Evolutionary conservation across 1,139 yeast genomes (phyloP), one percentile per base, ranked within the genome.

Genomic region (Yamadazyma blattariae): DNA sequence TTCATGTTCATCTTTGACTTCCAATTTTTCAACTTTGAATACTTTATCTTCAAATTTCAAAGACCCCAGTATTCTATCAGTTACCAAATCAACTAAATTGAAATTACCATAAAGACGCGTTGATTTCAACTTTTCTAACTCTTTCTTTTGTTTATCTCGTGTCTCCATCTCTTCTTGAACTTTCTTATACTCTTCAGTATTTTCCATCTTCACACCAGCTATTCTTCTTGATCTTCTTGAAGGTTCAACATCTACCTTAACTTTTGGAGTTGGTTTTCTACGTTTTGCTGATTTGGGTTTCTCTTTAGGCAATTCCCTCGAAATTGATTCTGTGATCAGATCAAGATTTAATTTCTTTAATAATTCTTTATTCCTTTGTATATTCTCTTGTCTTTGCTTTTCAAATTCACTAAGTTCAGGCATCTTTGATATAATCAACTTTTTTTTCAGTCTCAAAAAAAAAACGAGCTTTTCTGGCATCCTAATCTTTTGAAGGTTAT

Each of bases 21-120:
- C 35, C 7, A 14, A 7, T 5, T 25, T 36, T 11, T 38, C 39
- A 11, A 34, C 40, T 13, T 36, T 31, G 7, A 19, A 27, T 33
- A 62, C 61, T 38, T 57, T 58, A 3, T 50, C 47, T 39, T 64
- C 68, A 37, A 51, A 48, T 37, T 57, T 54, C 41, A 67, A 48
- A 3, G 47, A 47, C 3, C 74, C 74, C 64, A 54, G 65, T 36
- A 52, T 59, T 28, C 59, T 63, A 34, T 68, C 71, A 11, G 74
- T 65, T 5, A 75, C 54, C 35, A 83, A 59, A 52, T 83, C 92
- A 24, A 76, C 58, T 34, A 84, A 58, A 36, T 69, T 72, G 32
- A 81, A 66, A 46, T 82, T 82, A 1, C 90, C 92, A 46, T 71
- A 68, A 25, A 84, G 61, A 38, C 82, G 68, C 12, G 79, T 69